phyloP scores from a whole-genome alignment of 192 early-diverging fungal species.

The Coemansia sp. region DNA sequence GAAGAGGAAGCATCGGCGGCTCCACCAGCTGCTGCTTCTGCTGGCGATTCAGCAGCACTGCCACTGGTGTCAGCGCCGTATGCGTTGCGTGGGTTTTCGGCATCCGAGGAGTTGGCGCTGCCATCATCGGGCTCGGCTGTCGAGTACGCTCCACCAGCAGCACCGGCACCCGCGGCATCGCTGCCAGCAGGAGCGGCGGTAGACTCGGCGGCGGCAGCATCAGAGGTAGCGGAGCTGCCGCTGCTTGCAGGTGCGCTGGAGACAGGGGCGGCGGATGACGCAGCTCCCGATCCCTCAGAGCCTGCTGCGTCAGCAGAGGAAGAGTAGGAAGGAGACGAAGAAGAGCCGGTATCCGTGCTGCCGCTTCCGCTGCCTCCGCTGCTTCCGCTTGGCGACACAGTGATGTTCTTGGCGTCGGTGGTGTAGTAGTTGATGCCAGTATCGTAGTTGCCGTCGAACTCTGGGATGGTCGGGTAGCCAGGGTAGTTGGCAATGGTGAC shows the following conservation, averaged over 20 bases:
- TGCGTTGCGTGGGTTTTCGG: constrained; percentile 1
- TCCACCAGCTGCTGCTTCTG: not conserved
- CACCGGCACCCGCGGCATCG: not conserved
- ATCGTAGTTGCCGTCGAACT: constrained; percentile 47
- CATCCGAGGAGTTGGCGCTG: not conserved
- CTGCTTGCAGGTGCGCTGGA: constrained; percentile 9
- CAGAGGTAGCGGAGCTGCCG: not conserved
- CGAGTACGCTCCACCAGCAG: not conserved
- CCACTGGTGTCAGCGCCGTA: not conserved
- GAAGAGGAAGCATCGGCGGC: not conserved
- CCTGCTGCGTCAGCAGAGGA: constrained; percentile 1
- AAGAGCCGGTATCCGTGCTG: constrained; percentile 5
- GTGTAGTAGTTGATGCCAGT: constrained; percentile 39
- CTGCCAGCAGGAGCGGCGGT: not conserved
- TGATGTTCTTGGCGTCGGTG: constrained; percentile 22
- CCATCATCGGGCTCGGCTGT: not conserved
- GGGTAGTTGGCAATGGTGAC: constrained; percentile 44
- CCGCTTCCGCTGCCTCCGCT: not conserved
- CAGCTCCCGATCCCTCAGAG: not conserved
- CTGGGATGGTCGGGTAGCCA: constrained; percentile 55
- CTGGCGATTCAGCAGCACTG: not conserved
- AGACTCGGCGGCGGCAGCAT: not conserved
- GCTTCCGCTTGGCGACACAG: constrained; percentile 29
- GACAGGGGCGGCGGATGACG: constrained; percentile 9
- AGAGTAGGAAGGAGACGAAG: not conserved